Base-by-base conservation (phyloP, 768 basidiomycete species). In the Plicaturopsis crispa region DNA sequence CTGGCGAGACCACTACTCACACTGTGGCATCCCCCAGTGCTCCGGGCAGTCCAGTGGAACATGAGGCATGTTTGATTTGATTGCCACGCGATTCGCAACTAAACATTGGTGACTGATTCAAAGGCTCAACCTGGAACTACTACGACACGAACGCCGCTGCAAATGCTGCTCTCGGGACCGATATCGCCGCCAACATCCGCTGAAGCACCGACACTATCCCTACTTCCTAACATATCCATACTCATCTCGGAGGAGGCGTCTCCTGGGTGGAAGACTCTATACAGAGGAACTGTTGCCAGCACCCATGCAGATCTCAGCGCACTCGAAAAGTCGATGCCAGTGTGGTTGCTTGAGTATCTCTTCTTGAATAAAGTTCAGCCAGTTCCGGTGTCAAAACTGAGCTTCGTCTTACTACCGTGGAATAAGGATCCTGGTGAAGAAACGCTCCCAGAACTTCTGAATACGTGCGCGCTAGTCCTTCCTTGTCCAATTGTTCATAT, bases 331-430 rank as follows among this genome's bases (percentile, higher is more conserved):
- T 70, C 63, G 26, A 78, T 90, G 68, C 94, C 94, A 3, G 52
- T 80, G 47, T 98, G 94, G 94, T 62, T 96, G 34, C 62, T 90
- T 36, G 89, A 97, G 56, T 94, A 84, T 49, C 60, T 97, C 26
- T 67, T 97, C 26, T 60, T 78, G 11, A 83, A 84, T 47, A 78
- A 73, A 52, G 61, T 69, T 39, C 61, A 73, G 11, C 47, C 69
- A 19, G 51, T 67, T 0, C 73, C 77, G 12, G 65, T 67, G 10
- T 65, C 73, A 36, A 99, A 98, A 64, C 55, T 97, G 31, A 88
- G 90, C 48, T 99, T 98, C 54, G 76, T 94, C 14, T 60, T 99
- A 24, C 65, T 93, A 44, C 91, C 93, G 1, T 86, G 76, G 74
- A 65, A 60, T 42, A 73, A 73, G 42, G 75, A 80, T 37, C 67